Evolutionary conservation across 495 filamentous ascomycete species (phyloP).

Genomic region (Talaromyces wortmannii): DNA sequence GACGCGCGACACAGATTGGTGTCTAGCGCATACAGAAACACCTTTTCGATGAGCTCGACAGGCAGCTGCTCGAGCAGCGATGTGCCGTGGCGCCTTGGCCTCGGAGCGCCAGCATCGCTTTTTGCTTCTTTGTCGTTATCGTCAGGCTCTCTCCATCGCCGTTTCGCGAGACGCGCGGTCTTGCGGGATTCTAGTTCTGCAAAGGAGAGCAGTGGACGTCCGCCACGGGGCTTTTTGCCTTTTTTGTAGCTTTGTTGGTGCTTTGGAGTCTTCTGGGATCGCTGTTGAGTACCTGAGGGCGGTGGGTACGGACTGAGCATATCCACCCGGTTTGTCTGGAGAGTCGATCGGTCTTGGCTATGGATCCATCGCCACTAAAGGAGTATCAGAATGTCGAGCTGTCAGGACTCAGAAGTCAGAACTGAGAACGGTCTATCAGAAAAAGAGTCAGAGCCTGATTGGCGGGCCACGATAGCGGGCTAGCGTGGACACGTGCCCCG

Average conservation of each 20-base stretch:
- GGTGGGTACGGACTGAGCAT: too few relatives aligned
- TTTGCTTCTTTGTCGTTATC: background rate
- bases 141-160: background rate
- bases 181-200: slow-evolving; percentile 3
- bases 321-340: too few relatives aligned
- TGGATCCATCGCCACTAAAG: too few relatives aligned
- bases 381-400: background rate
- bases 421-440: background rate
- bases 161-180: slow-evolving; percentile 3
- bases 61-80: slow-evolving; percentile 44
- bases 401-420: background rate
- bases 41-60: slow-evolving; percentile 45
- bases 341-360: too few relatives aligned
- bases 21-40: slow-evolving; percentile 45
- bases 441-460: background rate
- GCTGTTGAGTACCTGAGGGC: too few relatives aligned
- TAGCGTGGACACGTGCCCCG: background rate
- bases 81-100: background rate
- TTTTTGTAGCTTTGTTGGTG: background rate
- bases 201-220: slow-evolving; percentile 14
- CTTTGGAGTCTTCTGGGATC: too few relatives aligned
- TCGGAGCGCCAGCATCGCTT: background rate
- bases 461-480: background rate
- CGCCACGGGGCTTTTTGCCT: slow-evolving; percentile 1
- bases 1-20: slow-evolving; percentile 39